Percentiles rank a stretch among this genome's conserved stretches.
These are phyloP conservation scores for Penicillium flavigenum DNA, from an alignment of 495 filamentous ascomycete genomes.

Conservation along the genomic window DNA sequence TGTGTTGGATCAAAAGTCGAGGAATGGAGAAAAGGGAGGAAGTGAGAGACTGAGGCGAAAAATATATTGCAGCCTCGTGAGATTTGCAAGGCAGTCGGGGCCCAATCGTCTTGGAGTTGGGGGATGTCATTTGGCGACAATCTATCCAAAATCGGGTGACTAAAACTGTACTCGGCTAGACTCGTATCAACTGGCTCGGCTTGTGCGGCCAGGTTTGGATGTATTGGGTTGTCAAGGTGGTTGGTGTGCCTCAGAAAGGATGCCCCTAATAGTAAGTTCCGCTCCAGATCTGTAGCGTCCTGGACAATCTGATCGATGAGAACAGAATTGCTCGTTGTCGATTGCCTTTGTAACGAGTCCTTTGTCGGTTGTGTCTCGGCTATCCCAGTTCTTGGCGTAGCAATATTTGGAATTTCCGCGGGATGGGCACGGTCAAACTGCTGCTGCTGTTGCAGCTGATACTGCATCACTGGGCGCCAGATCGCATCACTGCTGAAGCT, in stretches of 20 bases:
- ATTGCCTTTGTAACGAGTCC: background rate
- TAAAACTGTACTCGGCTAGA: constrained; percentile 4
- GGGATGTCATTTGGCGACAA: constrained; percentile 17
- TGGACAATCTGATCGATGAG: constrained; percentile 16
- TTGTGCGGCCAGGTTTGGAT: background rate
- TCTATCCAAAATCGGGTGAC: constrained; percentile 5
- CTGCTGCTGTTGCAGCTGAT: background rate
- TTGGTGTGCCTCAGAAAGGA: constrained; percentile 17
- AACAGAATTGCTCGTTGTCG: background rate
- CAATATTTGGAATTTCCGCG: background rate
- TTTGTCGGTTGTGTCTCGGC: background rate
- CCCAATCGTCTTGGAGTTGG: constrained; percentile 28
- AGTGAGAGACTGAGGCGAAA: constrained; percentile 32
- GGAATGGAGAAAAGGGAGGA: constrained; percentile 36
- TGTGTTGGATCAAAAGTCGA: constrained; percentile 31
- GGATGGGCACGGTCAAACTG: background rate
- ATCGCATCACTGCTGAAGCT: background rate
- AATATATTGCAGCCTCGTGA: constrained; percentile 31
- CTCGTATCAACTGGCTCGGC: background rate
- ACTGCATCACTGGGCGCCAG: background rate
- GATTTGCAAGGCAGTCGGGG: constrained; percentile 26
- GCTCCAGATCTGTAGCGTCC: constrained; percentile 17
- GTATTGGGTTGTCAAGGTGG: constrained; percentile 11
- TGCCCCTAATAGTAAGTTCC: constrained; percentile 19
- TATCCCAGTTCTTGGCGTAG: background rate